Percentiles rank a stretch among this genome's conserved stretches.
Evolutionary conservation across 2,329 filamentous ascomycete genomes (phyloP).

Genomic region (Penicillium sp.): DNA sequence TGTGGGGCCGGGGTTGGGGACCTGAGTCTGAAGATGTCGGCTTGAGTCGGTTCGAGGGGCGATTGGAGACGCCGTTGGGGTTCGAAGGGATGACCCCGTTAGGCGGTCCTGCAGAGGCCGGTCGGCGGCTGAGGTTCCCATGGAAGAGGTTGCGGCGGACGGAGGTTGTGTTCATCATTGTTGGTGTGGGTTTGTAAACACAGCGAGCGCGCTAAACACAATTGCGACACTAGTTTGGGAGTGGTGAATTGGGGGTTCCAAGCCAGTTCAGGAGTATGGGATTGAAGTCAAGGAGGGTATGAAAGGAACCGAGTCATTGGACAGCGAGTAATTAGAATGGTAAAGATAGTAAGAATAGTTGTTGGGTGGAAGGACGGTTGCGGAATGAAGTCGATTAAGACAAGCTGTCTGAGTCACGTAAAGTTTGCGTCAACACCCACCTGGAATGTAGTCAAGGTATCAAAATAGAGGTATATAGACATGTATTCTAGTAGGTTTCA

Average conservation of each 20-base stretch:
- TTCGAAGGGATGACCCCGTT: slow-evolving; percentile 19
- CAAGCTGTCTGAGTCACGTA: not conserved
- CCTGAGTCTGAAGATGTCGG: slow-evolving; percentile 23
- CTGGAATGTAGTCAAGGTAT: no score
- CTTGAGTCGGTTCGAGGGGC: slow-evolving; percentile 26
- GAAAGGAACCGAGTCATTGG: no score
- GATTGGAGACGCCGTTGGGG: slow-evolving; percentile 21
- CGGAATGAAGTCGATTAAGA: not conserved
- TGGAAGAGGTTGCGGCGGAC: slow-evolving; percentile 49
- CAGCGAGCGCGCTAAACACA: not conserved
- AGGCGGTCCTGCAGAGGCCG: slow-evolving; percentile 34
- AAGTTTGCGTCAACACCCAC: no score
- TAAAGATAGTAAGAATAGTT: slow-evolving; percentile 6
- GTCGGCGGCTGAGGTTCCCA: slow-evolving; percentile 44
- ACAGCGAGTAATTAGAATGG: not conserved
- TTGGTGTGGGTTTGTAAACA: not conserved
- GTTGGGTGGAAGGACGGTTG: not conserved
- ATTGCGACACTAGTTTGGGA: not conserved
- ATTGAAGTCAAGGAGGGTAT: not conserved
- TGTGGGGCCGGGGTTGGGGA: slow-evolving; percentile 20
- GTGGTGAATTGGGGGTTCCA: not conserved
- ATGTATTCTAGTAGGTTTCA: not conserved
- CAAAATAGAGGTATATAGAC: not conserved
- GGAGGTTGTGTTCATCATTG: slow-evolving; percentile 33
- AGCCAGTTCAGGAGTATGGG: not conserved